phyloP scores from a whole-genome alignment of 805 yeast genomes.

The Candida morakotiae region DNA sequence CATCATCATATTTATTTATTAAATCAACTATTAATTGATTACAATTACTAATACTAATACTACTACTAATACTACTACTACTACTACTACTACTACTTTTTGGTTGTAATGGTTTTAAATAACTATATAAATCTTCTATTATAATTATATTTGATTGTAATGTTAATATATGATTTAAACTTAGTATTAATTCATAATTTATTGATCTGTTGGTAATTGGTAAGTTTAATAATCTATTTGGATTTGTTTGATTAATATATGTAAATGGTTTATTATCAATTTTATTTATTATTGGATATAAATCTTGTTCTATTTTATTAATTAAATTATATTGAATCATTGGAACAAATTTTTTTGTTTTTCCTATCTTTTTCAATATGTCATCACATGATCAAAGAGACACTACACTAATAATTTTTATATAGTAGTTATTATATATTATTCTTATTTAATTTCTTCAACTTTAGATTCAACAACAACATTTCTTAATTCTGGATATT shows the following conservation, averaged over 20 bases:
- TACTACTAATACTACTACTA: no score
- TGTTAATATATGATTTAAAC: conserved; percentile 7
- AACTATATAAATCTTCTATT: conserved; percentile 11
- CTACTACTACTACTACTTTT: no score
- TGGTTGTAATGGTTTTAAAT: conserved; percentile 5
- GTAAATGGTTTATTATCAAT: conserved; percentile 1
- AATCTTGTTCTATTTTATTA: no score
- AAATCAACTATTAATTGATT: conserved; percentile 9
- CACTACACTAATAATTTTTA: no score
- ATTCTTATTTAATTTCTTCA: conserved; percentile 1
- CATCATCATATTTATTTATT: neutral
- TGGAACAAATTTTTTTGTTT: no score
- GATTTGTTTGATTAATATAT: conserved; percentile 11
- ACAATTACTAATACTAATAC: conserved; percentile 6
- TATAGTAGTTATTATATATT: no score
- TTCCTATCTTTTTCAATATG: no score
- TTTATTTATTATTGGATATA: neutral
- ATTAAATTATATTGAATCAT: no score
- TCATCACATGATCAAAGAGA: no score
- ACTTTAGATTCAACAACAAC: neutral
- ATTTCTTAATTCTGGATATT: neutral
- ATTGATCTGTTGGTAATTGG: conserved; percentile 3
- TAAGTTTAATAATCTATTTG: conserved; percentile 3
- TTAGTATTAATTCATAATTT: conserved; percentile 10
- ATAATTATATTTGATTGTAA: conserved; percentile 6